Conservation (phyloP, 495 filamentous ascomycete species). For the Jackrogersella multiformis region DNA sequence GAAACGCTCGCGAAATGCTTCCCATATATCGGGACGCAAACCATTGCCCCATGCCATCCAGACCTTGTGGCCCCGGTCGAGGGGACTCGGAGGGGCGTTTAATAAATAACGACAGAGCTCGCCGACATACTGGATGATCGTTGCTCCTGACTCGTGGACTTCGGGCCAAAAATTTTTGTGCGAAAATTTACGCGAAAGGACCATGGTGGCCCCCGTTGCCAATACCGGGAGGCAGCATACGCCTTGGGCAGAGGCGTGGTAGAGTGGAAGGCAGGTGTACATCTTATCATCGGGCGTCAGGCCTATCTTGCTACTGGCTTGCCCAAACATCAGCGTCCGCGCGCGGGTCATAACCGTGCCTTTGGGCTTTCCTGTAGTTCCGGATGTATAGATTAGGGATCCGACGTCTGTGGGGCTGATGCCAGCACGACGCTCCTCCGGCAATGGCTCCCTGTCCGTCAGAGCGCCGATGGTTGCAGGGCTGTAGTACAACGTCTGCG, state of each 20-base stretch:
- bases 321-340: conserved; percentile 32
- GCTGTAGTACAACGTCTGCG: conserved; percentile 44
- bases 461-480: conserved; percentile 21
- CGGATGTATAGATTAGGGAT: conserved; percentile 45
- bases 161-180: conserved; percentile 78
- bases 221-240: conserved; percentile 62
- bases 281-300: conserved; percentile 59
- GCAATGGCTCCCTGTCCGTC: conserved; percentile 34
- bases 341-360: conserved; percentile 48
- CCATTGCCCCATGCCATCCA: conserved; percentile 78
- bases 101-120: conserved; percentile 82
- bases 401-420: conserved; percentile 19
- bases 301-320: conserved; percentile 16
- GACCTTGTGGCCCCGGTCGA: conserved; percentile 72
- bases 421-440: conserved; percentile 26
- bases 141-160: conserved; percentile 71
- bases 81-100: conserved; percentile 67
- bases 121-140: conserved; percentile 79
- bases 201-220: conserved; percentile 65
- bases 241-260: conserved; percentile 75
- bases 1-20: conserved; percentile 70
- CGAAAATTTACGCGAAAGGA: conserved; percentile 74
- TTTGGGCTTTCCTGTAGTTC: conserved; percentile 65
- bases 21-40: conserved; percentile 79
- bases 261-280: conserved; percentile 82